Evolutionary conservation across 768 basidiomycete species (phyloP).

Genomic region (Asterophora parasitica): DNA sequence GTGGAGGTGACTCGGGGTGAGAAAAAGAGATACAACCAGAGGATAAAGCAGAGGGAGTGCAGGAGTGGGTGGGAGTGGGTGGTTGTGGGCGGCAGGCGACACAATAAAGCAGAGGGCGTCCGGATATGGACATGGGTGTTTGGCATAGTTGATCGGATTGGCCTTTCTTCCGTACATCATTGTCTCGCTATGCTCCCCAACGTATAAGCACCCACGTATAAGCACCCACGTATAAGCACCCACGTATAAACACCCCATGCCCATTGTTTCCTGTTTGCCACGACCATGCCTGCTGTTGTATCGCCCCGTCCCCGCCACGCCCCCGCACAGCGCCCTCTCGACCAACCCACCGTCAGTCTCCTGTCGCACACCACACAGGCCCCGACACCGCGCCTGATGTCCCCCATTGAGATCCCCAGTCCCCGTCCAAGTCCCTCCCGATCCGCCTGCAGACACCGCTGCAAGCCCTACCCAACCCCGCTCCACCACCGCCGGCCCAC

Average conservation of each 20-base stretch:
- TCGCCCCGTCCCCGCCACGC: constrained; percentile 31
- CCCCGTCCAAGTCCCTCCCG: constrained; percentile 7
- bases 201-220: constrained; percentile 13
- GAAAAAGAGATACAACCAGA: no score
- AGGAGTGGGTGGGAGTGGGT: no score
- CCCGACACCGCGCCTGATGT: constrained; percentile 13
- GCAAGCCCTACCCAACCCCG: constrained; percentile 22
- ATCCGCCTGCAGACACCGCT: constrained; percentile 34
- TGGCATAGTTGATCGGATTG: no score
- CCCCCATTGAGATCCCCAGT: constrained; percentile 20
- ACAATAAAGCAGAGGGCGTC: no score
- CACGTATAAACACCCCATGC: constrained; percentile 9
- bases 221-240: constrained; percentile 9
- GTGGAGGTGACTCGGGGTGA: no score
- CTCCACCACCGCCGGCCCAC: constrained; percentile 27
- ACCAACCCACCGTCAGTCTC: no score
- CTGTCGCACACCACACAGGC: no score
- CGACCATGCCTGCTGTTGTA: constrained; percentile 38
- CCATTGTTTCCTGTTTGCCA: constrained; percentile 30
- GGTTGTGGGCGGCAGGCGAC: no score
- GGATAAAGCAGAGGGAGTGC: no score
- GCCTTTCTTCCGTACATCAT: constrained; percentile 5
- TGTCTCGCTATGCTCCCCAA: constrained; percentile 11
- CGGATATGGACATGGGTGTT: no score
- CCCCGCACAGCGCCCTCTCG: background rate